Base-by-base conservation (phyloP, 2,329 filamentous ascomycete species). In the Huntiella omanensis region DNA sequence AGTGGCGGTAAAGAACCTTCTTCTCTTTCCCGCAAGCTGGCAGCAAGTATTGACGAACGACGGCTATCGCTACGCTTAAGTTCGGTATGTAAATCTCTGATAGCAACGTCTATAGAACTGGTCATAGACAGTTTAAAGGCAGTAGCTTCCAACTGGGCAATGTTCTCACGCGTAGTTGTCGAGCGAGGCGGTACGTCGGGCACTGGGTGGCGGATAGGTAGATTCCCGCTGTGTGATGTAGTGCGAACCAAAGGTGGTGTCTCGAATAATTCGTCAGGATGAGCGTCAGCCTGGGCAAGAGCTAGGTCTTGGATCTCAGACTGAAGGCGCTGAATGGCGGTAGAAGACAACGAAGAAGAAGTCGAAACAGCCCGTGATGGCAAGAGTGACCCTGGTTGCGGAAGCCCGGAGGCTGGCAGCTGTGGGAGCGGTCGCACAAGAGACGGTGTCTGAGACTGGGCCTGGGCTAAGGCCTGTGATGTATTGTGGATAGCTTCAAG, bases 71-170 rank as follows among this genome's bases (percentile, higher is more conserved):
- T 73, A 53, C 75, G 70, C 61, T 83, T 83, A 56, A 82, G 65
- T 60, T 83, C 77, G 50, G 75, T 67, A 60, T 83, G 77, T 53
- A 84, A 67, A 55, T 80, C 75, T 49, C 80, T 73, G 54, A 86
- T 87, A 54, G 83, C 80, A 64, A 82, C 75, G 55, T 81, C 80
- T 56, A 86, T 81, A 51, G 82, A 83, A 51, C 77, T 82, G 48
- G 76, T 78, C 64, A 73, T 72, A 54, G 79, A 83, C 59, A 87
- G 67, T 52, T 76, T 71, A 60, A 86, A 81, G 42, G 82, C 82
- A 8, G 76, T 79, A 53, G 80, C 77, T 60, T 88, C 82, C 51
- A 87, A 72, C 43, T 77, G 73, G 53, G 78, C 75, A 51, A 87
- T 77, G 62, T 80, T 85, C 57, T 69, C 70, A 13, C 70, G 62